Base-by-base conservation (phyloP, 2,329 filamentous ascomycete genomes). In the Hypoxylon sp. region DNA sequence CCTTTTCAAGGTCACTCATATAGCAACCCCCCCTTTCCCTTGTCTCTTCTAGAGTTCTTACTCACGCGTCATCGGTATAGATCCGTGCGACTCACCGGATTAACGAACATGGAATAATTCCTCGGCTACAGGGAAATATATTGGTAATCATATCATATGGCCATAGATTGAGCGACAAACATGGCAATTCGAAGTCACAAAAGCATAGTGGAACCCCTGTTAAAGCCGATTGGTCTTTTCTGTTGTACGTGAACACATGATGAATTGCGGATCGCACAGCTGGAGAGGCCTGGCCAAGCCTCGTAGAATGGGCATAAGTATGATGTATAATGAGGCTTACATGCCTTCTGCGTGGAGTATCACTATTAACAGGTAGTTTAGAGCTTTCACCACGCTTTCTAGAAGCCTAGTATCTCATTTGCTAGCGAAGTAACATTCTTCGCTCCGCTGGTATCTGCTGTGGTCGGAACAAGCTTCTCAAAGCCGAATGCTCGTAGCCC, bases 401-500 rank as follows among this genome's bases (percentile, higher is more conserved):
- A 75, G 17, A 86, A 80, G 0, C 84, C 83, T 55, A 86, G 67
- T 41, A 81, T 80, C 10, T 70, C 67, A 67, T 87, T 87, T 17
- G 83, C 83, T 52, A 75, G 74, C 46, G 76, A 72, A 3, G 83
- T 75, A 2, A 78, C 79, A 2, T 75, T 75, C 63, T 75, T 76
- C 32, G 81, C 82, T 0, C 83, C 82, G 0, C 63, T 53, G 2
- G 73, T 73, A 28, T 79, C 78, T 2, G 63, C 73, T 1, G 73
- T 68, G 0, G 50, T 59, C 0, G 74, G 56, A 0, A 61, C 60
- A 45, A 86, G 72, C 72, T 72, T 80, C 62, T 81, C 79, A 49
- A 87, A 77, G 0, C 85, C 85, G 74, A 86, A 82, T 0, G 84
- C 80, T 63, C 78, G 79, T 43, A 80, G 69, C 1, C 82, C 84